phyloP scores from a whole-genome alignment of 805 yeast species.

The Ogataea allantospora region DNA sequence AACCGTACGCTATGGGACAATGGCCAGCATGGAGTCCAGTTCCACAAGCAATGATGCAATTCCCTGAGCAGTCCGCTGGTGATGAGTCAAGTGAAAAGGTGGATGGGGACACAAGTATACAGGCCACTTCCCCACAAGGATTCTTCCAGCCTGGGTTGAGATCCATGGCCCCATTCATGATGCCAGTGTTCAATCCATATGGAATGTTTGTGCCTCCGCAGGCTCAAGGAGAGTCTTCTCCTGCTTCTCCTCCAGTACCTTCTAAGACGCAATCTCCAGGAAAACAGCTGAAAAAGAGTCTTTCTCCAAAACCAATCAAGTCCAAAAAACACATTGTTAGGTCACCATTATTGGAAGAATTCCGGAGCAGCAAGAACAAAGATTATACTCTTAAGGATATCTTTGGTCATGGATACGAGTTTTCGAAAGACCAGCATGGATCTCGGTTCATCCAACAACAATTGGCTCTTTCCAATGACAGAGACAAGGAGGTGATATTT shows the following conservation, averaged over 20 bases:
- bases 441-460: constrained; percentile 94
- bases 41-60: constrained; percentile 15
- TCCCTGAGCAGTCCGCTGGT: constrained; percentile 3
- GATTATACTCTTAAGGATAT: constrained; percentile 70
- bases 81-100: constrained; percentile 6
- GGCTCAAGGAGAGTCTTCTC: neutral
- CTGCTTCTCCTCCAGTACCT: constrained; percentile 5
- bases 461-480: constrained; percentile 60
- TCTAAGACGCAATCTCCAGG: constrained; percentile 18
- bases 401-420: constrained; percentile 84
- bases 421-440: constrained; percentile 95
- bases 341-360: constrained; percentile 81
- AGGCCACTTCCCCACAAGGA: constrained; percentile 13
- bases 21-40: constrained; percentile 13
- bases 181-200: constrained; percentile 52
- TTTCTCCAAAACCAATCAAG: constrained; percentile 26
- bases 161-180: constrained; percentile 41
- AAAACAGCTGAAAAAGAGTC: constrained; percentile 16
- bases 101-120: constrained; percentile 2
- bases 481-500: constrained; percentile 75
- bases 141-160: constrained; percentile 28
- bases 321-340: constrained; percentile 53
- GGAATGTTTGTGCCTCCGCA: constrained; percentile 25
- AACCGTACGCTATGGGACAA: constrained; percentile 20
- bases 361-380: constrained; percentile 62